These are phyloP conservation scores for Curvularia hawaiiensis DNA, from an alignment of 2,329 filamentous ascomycete species.

Conservation along the genomic window DNA sequence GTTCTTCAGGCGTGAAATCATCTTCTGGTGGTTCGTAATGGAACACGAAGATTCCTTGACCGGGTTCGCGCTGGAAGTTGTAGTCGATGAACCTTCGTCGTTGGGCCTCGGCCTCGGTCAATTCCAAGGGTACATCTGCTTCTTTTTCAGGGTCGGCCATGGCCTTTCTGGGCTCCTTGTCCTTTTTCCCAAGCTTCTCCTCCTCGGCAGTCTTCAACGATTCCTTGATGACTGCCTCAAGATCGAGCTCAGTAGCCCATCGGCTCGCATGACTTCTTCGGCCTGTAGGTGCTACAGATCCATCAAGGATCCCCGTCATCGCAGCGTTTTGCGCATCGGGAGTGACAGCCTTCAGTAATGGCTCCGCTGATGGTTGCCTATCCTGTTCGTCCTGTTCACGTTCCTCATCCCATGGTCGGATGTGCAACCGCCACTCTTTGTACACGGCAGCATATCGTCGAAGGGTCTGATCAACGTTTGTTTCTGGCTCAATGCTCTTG, in stretches of 20 bases:
- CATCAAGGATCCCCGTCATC: conserved; percentile 36
- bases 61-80: conserved; percentile 67
- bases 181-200: conserved; percentile 71
- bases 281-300: conserved; percentile 32
- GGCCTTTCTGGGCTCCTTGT: conserved; percentile 64
- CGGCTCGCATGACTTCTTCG: conserved; percentile 40
- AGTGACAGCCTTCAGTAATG: conserved; percentile 46
- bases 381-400: conserved; percentile 48
- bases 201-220: conserved; percentile 71
- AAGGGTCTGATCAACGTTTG: conserved; percentile 34
- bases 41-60: conserved; percentile 71
- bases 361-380: conserved; percentile 44
- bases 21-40: conserved; percentile 74
- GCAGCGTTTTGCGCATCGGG: conserved; percentile 52
- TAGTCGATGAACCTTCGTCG: conserved; percentile 67
- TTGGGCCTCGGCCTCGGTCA: conserved; percentile 64
- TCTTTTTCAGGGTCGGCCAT: conserved; percentile 78
- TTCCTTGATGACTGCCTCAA: conserved; percentile 73
- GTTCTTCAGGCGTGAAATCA: conserved; percentile 76
- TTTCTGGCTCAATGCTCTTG: conserved; percentile 41
- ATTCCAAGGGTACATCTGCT: conserved; percentile 73
- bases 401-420: conserved; percentile 49
- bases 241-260: conserved; percentile 68
- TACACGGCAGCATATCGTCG: conserved; percentile 48
- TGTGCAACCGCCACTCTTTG: conserved; percentile 49